Evolutionary conservation across 2,329 filamentous ascomycete genomes (phyloP).

Genomic region (Ophiostoma perfectum): DNA sequence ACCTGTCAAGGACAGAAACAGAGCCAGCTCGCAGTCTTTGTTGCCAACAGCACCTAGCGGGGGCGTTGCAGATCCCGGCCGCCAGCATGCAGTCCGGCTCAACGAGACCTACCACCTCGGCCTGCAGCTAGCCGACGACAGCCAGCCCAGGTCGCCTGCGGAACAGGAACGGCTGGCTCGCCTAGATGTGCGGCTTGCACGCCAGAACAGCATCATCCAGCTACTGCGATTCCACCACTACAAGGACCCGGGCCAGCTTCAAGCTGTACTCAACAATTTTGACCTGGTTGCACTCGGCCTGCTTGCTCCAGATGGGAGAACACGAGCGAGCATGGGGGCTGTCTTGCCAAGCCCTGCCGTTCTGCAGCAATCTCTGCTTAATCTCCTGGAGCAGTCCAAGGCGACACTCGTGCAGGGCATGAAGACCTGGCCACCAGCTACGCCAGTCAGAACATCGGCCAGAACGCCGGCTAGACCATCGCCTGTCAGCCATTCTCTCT

Average conservation of each 20-base stretch:
- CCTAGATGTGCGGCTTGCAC: slow-evolving; percentile 23
- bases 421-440: not conserved
- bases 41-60: not conserved
- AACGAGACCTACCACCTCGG: slow-evolving; percentile 31
- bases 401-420: not conserved
- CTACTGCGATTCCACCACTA: slow-evolving; percentile 29
- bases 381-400: slow-evolving; percentile 24
- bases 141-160: slow-evolving; percentile 24
- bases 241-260: not conserved
- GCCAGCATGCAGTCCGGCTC: slow-evolving; percentile 26
- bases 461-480: not conserved
- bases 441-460: not conserved
- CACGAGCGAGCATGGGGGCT: not conserved
- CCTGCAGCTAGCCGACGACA: slow-evolving; percentile 26
- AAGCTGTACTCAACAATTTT: not conserved
- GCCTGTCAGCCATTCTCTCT: not conserved
- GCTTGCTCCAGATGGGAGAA: not conserved
- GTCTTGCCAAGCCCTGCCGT: slow-evolving; percentile 1
- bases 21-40: not conserved
- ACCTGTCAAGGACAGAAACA: not conserved
- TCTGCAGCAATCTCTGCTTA: slow-evolving; percentile 29
- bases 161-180: slow-evolving; percentile 25
- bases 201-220: slow-evolving; percentile 27
- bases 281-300: not conserved
- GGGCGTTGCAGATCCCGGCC: slow-evolving; percentile 19